A percentile compares a stretch with the other conserved stretches of the same genome.
phyloP scores from a whole-genome alignment of 768 basidiomycete genomes.

The Cystoderma amianthinum region DNA sequence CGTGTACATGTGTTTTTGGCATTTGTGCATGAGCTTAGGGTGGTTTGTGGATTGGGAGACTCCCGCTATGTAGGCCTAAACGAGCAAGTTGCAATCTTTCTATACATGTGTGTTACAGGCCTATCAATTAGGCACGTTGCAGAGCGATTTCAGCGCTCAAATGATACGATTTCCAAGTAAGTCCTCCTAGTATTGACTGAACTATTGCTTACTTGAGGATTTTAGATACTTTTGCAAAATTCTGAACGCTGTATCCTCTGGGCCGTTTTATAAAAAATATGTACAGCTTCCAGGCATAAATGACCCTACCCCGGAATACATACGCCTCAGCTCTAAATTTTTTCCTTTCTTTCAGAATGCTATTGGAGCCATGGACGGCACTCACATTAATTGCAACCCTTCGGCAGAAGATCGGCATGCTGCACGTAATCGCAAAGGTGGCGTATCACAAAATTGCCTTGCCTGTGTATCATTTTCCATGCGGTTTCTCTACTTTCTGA shows the following conservation, averaged over 20 bases:
- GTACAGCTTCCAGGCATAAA: conserved; percentile 11
- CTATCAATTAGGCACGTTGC: conserved; percentile 11
- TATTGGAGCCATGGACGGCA: conserved; percentile 25
- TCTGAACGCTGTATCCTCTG: conserved; percentile 14
- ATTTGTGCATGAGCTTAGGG: conserved; percentile 2
- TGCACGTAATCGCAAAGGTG: conserved; percentile 1
- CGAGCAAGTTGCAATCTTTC: conserved; percentile 13
- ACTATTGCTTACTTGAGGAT: conserved; percentile 3
- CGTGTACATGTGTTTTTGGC: conserved; percentile 7
- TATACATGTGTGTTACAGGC: conserved; percentile 15
- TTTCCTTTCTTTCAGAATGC: conserved; percentile 23
- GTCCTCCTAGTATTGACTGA: conserved; percentile 5
- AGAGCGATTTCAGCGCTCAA: conserved; percentile 17
- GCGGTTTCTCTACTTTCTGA: conserved; percentile 24
- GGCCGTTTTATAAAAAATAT: conserved; percentile 18
- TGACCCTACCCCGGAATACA: conserved; percentile 10
- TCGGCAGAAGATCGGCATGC: background rate
- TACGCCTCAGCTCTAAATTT: conserved; percentile 16
- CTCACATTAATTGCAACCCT: background rate
- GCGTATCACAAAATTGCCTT: conserved; percentile 23
- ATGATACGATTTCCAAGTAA: conserved; percentile 12
- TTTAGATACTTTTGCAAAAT: conserved; percentile 20
- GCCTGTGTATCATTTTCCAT: conserved; percentile 23
- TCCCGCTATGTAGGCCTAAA: background rate
- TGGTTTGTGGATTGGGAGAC: background rate